Percentiles rank a stretch among this genome's conserved stretches.
Conservation (phyloP, 306 rosid genomes). For the Erythrophleum fordii region DNA sequence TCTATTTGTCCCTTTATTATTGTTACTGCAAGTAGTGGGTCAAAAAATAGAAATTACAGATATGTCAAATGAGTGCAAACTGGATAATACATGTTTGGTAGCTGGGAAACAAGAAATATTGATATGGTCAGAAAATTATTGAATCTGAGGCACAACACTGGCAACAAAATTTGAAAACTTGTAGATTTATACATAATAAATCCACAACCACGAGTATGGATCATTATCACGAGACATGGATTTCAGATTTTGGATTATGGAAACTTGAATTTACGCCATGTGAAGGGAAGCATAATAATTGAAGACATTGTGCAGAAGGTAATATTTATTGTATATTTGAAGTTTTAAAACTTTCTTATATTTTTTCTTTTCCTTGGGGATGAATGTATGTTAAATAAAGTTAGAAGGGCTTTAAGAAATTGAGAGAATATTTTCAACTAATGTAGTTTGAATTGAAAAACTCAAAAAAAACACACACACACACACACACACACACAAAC, state of each 20-base stretch:
- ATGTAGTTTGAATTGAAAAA: no score
- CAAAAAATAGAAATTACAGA: not conserved
- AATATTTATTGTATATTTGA: not conserved
- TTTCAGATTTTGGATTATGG: not conserved
- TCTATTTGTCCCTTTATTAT: not conserved
- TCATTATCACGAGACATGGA: not conserved
- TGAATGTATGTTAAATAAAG: no score
- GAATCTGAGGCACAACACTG: not conserved
- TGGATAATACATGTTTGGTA: conserved; percentile 29
- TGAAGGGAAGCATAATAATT: conserved; percentile 4
- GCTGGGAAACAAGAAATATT: conserved; percentile 28
- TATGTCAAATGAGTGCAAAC: not conserved
- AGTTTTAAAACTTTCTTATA: not conserved
- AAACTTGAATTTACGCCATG: not conserved
- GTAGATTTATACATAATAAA: not conserved
- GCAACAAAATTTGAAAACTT: conserved; percentile 4
- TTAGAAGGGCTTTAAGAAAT: no score
- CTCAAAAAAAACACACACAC: no score
- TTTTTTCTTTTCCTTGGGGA: no score
- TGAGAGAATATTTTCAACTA: no score
- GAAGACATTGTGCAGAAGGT: not conserved
- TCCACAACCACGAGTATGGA: not conserved
- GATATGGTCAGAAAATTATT: conserved; percentile 19
- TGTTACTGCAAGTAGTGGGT: conserved; percentile 14
- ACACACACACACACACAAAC: no score